These are phyloP conservation scores for Akanthomyces lecanii DNA, from an alignment of 2,329 filamentous ascomycete genomes.

Conservation along the genomic window DNA sequence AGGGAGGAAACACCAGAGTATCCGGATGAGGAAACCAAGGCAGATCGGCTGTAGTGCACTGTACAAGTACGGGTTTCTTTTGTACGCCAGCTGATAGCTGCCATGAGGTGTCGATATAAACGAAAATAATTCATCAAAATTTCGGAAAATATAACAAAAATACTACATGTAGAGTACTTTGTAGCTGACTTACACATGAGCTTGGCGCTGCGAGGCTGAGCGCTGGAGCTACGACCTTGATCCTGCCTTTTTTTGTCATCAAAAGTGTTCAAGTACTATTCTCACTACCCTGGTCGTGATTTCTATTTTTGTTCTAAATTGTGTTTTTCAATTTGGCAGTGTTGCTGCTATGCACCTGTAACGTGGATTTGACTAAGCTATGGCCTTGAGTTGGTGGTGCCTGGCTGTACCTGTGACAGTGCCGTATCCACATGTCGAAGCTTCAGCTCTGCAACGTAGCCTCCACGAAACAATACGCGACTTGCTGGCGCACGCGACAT, in stretches of 20 bases:
- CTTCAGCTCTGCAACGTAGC: conserved; percentile 22
- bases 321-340: neutral
- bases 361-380: neutral
- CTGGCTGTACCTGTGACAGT: neutral
- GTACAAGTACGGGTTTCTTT: neutral
- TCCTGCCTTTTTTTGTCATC: neutral
- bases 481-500: conserved; percentile 3
- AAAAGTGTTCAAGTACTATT: neutral
- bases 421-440: conserved; percentile 9
- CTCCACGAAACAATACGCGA: conserved; percentile 17
- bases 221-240: neutral
- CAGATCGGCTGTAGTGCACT: neutral
- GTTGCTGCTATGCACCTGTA: neutral
- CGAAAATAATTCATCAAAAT: no score
- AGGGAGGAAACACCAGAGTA: neutral
- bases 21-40: neutral
- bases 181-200: no score
- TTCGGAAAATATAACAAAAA: no score
- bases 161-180: no score
- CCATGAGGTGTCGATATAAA: no score
- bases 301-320: neutral
- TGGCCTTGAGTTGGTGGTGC: neutral
- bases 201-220: neutral
- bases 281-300: no score
- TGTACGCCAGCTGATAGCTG: neutral